phyloP scores from a whole-genome alignment of 1,284 basidiomycete species.

The Vanrija pseudolonga region DNA sequence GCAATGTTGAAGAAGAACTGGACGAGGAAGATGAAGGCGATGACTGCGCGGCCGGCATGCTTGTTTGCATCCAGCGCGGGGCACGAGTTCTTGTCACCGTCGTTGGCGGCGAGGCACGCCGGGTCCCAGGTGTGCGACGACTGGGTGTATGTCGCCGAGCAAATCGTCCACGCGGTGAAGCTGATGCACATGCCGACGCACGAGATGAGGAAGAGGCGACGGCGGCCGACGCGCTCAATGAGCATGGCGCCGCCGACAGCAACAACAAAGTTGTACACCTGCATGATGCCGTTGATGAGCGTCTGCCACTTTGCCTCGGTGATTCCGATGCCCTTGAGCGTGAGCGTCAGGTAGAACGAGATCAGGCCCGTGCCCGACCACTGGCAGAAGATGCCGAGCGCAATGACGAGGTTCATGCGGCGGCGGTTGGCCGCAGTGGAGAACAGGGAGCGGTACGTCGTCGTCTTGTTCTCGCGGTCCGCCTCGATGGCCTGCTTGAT shows the following conservation, averaged over 20 bases:
- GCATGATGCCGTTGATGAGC: constrained; percentile 55
- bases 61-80: constrained; percentile 5
- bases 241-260: constrained; percentile 26
- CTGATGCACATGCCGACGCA: constrained; percentile 64
- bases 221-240: constrained; percentile 28
- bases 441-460: constrained; percentile 53
- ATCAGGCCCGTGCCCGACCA: constrained; percentile 13
- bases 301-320: constrained; percentile 58
- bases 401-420: constrained; percentile 51
- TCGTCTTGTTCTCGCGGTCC: constrained; percentile 22
- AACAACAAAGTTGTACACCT: constrained; percentile 48
- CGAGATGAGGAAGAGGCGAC: constrained; percentile 52
- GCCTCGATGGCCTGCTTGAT: constrained; percentile 38
- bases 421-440: constrained; percentile 47
- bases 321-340: constrained; percentile 67
- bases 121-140: constrained; percentile 43
- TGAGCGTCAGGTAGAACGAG: constrained; percentile 61
- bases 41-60: constrained; percentile 13
- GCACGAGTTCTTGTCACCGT: neutral
- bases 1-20: constrained; percentile 26
- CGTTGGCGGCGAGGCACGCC: neutral
- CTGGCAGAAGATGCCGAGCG: constrained; percentile 48
- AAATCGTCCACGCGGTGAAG: constrained; percentile 61
- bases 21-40: constrained; percentile 43
- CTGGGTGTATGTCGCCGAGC: constrained; percentile 55